A percentile compares a stretch with the other conserved stretches of the same genome.
Evolutionary conservation across 306 rosid genomes (phyloP).

Genomic region (Gastrolobium bilobum): DNA sequence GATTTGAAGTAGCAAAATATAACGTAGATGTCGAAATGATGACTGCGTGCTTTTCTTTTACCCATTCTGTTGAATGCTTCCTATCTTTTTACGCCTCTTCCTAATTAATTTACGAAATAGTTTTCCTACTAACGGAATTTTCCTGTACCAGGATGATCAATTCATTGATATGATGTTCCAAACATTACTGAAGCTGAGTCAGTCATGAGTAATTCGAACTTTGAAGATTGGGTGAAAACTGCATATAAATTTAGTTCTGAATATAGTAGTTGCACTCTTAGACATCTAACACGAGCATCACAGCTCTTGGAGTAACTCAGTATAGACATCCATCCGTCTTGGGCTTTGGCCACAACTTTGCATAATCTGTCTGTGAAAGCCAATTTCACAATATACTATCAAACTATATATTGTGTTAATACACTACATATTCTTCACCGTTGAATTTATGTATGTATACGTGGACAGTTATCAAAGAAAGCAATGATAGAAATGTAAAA

Average conservation of each 20-base stretch:
- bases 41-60: constrained; percentile 17
- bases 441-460: constrained; percentile 32
- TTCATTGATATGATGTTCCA: constrained; percentile 82
- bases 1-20: constrained; percentile 16
- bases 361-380: constrained; percentile 36
- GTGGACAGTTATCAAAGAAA: constrained; percentile 40
- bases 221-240: constrained; percentile 44
- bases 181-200: constrained; percentile 71
- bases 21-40: constrained; percentile 16
- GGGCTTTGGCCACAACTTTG: constrained; percentile 27
- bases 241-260: constrained; percentile 61
- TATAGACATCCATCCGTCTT: constrained; percentile 18
- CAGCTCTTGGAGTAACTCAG: constrained; percentile 43
- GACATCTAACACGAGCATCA: constrained; percentile 43
- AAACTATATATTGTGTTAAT: constrained; percentile 24
- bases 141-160: constrained; percentile 77
- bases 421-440: constrained; percentile 32
- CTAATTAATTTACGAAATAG: not conserved
- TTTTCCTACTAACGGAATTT: constrained; percentile 45
- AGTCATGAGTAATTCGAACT: constrained; percentile 54
- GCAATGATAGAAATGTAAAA: not conserved
- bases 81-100: constrained; percentile 8
- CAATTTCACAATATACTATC: constrained; percentile 37
- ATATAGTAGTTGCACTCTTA: constrained; percentile 52
- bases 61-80: constrained; percentile 37